Evolutionary conservation across 352 stramenopile genomes (phyloP).

Genomic region (Phytophthora sojae): DNA sequence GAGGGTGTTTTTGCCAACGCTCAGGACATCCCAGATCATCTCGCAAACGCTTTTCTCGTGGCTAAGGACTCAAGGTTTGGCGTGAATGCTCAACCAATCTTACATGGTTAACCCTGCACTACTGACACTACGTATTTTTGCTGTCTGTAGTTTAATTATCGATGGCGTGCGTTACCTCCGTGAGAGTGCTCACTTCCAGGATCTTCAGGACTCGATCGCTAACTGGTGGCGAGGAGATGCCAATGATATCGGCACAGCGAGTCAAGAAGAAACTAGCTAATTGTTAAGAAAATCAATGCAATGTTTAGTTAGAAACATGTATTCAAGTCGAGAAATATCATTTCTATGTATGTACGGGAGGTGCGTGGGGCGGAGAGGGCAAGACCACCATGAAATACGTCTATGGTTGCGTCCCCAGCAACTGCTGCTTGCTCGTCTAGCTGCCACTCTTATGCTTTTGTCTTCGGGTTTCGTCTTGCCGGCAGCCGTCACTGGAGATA

Average conservation of each 20-base stretch:
- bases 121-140: conserved; percentile 13
- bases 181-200: conserved; percentile 62
- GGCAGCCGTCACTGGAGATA: conserved; percentile 31
- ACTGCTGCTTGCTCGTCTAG: conserved; percentile 31
- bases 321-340: conserved; percentile 45
- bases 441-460: conserved; percentile 30
- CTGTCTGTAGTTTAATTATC: conserved; percentile 48
- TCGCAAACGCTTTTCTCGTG: conserved; percentile 59
- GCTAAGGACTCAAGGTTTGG: conserved; percentile 65
- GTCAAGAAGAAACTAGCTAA: conserved; percentile 9
- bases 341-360: conserved; percentile 44
- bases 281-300: neutral
- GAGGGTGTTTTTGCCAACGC: conserved; percentile 59
- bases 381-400: conserved; percentile 51
- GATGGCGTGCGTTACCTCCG: conserved; percentile 65
- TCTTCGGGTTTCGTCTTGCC: conserved; percentile 28
- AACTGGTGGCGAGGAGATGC: conserved; percentile 53
- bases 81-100: neutral
- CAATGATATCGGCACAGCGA: neutral
- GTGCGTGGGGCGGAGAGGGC: conserved; percentile 36
- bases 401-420: conserved; percentile 49
- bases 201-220: conserved; percentile 45
- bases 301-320: conserved; percentile 42
- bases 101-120: neutral
- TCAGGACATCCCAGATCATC: conserved; percentile 68